A percentile compares a stretch with the other conserved stretches of the same genome.
These are phyloP conservation scores for Teratosphaeriaceae sp. DNA, from an alignment of 2,329 filamentous ascomycete genomes.

Conservation along the genomic window DNA sequence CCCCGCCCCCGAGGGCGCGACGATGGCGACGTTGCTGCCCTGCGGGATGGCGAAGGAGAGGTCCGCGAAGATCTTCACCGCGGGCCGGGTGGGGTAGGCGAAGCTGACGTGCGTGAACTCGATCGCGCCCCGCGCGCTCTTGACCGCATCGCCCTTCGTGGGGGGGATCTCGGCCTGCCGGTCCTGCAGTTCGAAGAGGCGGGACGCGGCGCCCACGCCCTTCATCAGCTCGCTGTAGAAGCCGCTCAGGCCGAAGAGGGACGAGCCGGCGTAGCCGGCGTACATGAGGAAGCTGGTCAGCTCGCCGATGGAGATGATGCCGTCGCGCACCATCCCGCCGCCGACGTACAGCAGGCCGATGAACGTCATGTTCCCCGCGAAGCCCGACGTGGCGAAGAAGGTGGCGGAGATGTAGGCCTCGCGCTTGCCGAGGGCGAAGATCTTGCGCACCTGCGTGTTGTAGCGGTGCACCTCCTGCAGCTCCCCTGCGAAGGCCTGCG, in stretches of 20 bases:
- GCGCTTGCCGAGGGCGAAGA: slow-evolving; percentile 79
- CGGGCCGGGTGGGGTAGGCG: slow-evolving; percentile 87
- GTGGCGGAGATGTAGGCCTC: slow-evolving; percentile 85
- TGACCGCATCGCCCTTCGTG: slow-evolving; percentile 72
- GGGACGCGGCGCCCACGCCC: slow-evolving; percentile 91
- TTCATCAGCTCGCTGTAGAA: slow-evolving; percentile 99
- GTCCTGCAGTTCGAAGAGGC: slow-evolving; percentile 93
- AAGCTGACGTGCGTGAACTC: slow-evolving; percentile 81
- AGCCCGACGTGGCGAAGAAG: slow-evolving; percentile 81
- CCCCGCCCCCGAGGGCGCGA: slow-evolving; percentile 90
- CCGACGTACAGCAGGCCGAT: slow-evolving; percentile 84
- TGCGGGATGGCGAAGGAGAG: slow-evolving; percentile 87
- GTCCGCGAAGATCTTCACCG: slow-evolving; percentile 83
- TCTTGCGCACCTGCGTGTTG: slow-evolving; percentile 84
- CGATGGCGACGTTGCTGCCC: slow-evolving; percentile 91
- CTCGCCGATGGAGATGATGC: slow-evolving; percentile 83
- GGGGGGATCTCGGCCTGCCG: slow-evolving; percentile 79
- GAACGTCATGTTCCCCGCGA: slow-evolving; percentile 95
- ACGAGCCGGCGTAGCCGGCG: slow-evolving; percentile 77
- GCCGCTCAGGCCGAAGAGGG: slow-evolving; percentile 85
- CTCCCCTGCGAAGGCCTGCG: slow-evolving; percentile 92
- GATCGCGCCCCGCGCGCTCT: slow-evolving; percentile 81
- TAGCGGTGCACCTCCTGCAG: slow-evolving; percentile 85
- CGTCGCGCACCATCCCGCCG: slow-evolving; percentile 80
- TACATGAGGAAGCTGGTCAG: slow-evolving; percentile 98